Base-by-base conservation (phyloP, 371 early-diverging fungal genomes). In the Sporodiniella umbellata region DNA sequence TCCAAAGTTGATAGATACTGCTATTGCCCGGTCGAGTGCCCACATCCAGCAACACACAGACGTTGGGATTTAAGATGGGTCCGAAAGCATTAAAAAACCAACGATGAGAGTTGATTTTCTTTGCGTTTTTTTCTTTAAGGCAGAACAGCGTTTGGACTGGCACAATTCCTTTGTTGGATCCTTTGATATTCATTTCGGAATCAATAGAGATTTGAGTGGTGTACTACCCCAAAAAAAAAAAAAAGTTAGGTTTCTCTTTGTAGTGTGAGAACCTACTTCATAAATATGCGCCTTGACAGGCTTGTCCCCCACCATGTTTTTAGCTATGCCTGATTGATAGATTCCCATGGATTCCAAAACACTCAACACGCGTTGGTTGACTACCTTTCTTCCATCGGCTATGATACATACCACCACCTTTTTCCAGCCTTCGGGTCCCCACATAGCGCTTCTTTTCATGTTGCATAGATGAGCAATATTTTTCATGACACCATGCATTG, bases 51-150 rank as follows among this genome's bases (percentile, higher is more conserved):
- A 91, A 66, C 19, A 91, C 78, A 60, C 87, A 87, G 14, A 91
- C 79, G 54, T 89, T 81, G 19, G 93, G 93, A 24, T 84, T 65
- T 26, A 93, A 53, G 25, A 90, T 71, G 8, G 75, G 78, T 2
- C 91, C 88, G 56, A 93, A 87, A 3, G 91, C 90, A 57, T 90
- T 89, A 64, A 91, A 91, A 72, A 91, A 90, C 93, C 93, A 93
- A 33, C 90, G 84, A 61, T 93, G 93, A 14, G 89, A 89, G 68
- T 93, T 93, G 69, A 93, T 86, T 62, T 89, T 83, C 60, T 87
- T 86, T 28, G 78, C 76, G 44, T 83, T 85, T 51, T 83, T 70
- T 54, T 84, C 84, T 68, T 93, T 93, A 23, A 93, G 66, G 57
- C 87, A 88, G 64, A 91, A 90, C 33, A 93, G 46, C 14, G 89